Conservation (phyloP, 345 rosid species). For the Lenwebbia sp. region DNA sequence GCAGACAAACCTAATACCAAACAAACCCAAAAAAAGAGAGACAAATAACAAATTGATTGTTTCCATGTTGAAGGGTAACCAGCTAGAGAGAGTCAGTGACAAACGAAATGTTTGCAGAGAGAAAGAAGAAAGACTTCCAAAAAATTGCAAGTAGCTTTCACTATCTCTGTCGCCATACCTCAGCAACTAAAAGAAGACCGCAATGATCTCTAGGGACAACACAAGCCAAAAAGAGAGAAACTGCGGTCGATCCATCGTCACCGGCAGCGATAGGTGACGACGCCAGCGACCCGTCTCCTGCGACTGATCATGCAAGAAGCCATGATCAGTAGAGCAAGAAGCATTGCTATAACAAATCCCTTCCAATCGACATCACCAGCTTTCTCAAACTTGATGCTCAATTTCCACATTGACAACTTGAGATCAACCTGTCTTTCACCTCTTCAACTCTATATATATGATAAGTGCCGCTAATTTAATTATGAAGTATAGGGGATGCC, state of each 20-base stretch:
- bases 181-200: neutral
- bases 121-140: neutral
- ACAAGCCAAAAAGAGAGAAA: neutral
- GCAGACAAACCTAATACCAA: neutral
- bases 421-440: neutral
- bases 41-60: neutral
- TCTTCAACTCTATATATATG: too few species aligned
- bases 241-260: neutral
- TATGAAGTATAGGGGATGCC: neutral
- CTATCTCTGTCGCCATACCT: neutral
- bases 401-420: constrained; percentile 17
- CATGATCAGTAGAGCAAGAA: constrained; percentile 26
- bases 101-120: too few species aligned
- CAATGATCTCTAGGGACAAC: neutral
- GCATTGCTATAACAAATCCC: constrained; percentile 9
- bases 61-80: neutral
- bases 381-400: constrained; percentile 10
- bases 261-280: constrained; percentile 9
- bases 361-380: constrained; percentile 7
- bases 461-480: neutral
- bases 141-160: neutral
- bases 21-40: neutral
- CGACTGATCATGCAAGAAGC: constrained; percentile 17
- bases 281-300: constrained; percentile 5
- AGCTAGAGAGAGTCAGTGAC: too few species aligned